Evolutionary conservation across 108 stramenopile species (phyloP).

Genomic region (Nannochloropsis granulata): DNA sequence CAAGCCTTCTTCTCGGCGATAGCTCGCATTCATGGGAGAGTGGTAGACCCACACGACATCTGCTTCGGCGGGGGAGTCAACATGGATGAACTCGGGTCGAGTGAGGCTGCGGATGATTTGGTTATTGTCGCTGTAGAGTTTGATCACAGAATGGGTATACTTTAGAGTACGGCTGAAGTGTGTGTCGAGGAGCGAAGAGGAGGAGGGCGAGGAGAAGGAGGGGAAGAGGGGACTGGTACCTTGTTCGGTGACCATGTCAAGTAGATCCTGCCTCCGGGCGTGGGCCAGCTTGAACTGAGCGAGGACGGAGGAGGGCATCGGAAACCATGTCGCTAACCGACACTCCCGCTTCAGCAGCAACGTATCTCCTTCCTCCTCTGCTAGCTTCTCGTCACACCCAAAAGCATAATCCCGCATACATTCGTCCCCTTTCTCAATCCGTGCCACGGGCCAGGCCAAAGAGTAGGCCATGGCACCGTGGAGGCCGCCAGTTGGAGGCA

Average conservation of each 20-base stretch:
- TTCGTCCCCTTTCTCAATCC: background rate
- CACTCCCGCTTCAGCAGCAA: background rate
- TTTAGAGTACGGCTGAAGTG: background rate
- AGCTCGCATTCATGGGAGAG: background rate
- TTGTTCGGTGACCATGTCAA: too few species aligned
- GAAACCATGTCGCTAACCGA: background rate
- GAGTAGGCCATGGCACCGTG: background rate
- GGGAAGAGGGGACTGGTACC: background rate
- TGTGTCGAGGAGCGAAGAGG: background rate
- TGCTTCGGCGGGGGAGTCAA: background rate
- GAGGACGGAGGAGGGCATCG: background rate
- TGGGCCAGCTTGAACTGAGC: background rate
- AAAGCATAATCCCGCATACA: background rate
- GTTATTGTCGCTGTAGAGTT: background rate
- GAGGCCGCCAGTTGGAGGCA: background rate
- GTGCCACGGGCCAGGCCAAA: background rate
- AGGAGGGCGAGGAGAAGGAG: background rate
- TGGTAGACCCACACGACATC: background rate
- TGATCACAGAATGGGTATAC: background rate
- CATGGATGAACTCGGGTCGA: background rate
- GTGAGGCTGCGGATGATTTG: background rate
- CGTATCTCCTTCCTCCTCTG: background rate
- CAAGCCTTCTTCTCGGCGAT: background rate
- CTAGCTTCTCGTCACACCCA: background rate
- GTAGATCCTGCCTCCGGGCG: background rate